Evolutionary conservation across 2,329 filamentous ascomycete species (phyloP).

Genomic region (Plenodomus tracheiphilus): DNA sequence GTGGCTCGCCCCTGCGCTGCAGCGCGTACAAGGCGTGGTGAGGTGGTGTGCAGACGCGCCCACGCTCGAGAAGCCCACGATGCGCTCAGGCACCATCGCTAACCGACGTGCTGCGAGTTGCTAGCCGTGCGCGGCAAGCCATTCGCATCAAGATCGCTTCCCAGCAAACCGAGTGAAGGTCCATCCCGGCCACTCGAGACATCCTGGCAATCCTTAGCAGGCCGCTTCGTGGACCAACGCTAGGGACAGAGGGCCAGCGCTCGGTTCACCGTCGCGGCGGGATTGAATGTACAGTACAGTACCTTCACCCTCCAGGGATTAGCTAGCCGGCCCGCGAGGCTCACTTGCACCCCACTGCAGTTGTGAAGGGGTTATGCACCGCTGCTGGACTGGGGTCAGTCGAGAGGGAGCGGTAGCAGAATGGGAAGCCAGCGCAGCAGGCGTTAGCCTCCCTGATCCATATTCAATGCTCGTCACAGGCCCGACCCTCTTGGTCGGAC

Average conservation of each 20-base stretch:
- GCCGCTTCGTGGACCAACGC: conserved; percentile 29
- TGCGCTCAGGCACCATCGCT: conserved; percentile 17
- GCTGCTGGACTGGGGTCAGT: conserved; percentile 29
- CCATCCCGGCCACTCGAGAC: conserved; percentile 10
- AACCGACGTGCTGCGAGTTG: conserved; percentile 16
- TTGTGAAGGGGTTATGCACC: conserved; percentile 43
- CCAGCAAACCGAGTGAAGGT: conserved; percentile 18
- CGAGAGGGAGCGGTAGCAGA: conserved; percentile 27
- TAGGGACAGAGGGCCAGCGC: conserved; percentile 29
- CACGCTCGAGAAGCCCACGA: conserved; percentile 2
- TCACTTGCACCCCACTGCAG: conserved; percentile 39
- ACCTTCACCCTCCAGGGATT: conserved; percentile 28
- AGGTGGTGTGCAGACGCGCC: neutral
- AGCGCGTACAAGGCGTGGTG: neutral
- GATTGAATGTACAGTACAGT: conserved; percentile 17
- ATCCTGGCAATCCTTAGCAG: conserved; percentile 1
- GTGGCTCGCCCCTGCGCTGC: conserved; percentile 12
- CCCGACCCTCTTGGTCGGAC: conserved; percentile 20
- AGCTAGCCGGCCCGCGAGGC: conserved; percentile 35
- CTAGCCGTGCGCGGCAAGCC: conserved; percentile 12
- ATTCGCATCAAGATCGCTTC: conserved; percentile 17
- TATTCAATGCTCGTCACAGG: conserved; percentile 22
- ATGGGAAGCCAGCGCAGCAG: conserved; percentile 29
- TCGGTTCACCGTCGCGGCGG: conserved; percentile 35
- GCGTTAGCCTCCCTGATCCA: conserved; percentile 24